phyloP scores from a whole-genome alignment of 75 land plant genomes.

The Cupressus sempervirens region DNA sequence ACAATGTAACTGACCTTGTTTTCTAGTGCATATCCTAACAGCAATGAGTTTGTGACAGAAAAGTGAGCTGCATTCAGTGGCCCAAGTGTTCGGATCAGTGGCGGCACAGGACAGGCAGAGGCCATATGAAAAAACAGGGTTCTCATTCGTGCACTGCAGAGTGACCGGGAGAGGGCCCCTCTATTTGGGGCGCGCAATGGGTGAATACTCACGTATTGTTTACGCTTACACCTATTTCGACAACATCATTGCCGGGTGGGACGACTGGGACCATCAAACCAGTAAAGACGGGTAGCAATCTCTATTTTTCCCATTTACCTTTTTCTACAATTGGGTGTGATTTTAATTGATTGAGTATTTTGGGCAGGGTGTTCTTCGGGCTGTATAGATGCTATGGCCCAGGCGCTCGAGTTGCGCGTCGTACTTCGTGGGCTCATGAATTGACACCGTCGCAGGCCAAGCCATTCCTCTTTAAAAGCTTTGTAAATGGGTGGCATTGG shows the following conservation, averaged over 20 bases:
- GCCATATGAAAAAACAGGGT: conserved; percentile 20
- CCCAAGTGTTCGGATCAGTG: conserved; percentile 10
- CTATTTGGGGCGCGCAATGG: conserved; percentile 30
- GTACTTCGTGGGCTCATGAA: conserved; percentile 32
- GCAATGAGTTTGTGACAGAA: conserved; percentile 5
- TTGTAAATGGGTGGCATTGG: conserved; percentile 34
- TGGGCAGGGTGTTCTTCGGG: conserved; percentile 39
- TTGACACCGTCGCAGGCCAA: conserved; percentile 22
- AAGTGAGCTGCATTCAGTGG: conserved; percentile 22
- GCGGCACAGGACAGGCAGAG: conserved; percentile 19
- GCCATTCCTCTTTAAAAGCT: conserved; percentile 21
- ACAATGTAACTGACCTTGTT: neutral
- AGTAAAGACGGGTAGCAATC: conserved; percentile 4
- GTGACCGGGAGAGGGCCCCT: conserved; percentile 13
- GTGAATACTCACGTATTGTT: conserved; percentile 18
- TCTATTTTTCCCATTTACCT: too few species aligned
- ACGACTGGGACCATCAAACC: conserved; percentile 21
- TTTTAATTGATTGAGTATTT: neutral
- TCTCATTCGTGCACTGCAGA: conserved; percentile 17
- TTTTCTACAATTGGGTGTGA: too few species aligned
- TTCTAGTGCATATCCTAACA: neutral
- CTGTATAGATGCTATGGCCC: conserved; percentile 39
- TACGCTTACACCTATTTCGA: conserved; percentile 14
- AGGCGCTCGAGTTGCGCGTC: conserved; percentile 16
- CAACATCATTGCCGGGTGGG: conserved; percentile 26